Evolutionary conservation across 1,284 basidiomycete genomes (phyloP), one percentile per base, ranked within the genome.

Genomic region (Neolentinus lepideus): DNA sequence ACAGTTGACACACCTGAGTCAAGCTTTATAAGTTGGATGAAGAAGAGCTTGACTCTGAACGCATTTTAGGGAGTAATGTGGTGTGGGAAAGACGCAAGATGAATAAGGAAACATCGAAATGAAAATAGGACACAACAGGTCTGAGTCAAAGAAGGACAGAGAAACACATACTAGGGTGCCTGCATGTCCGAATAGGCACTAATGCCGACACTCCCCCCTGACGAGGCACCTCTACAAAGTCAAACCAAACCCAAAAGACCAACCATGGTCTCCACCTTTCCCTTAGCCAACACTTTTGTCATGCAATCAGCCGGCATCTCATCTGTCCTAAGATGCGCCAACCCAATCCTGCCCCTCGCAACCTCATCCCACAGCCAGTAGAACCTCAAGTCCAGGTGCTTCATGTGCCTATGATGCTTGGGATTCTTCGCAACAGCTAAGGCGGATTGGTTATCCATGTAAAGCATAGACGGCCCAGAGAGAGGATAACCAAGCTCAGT

Each of bases 331-430:
- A 64, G 33, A 54, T 64, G 62, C 4, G 9, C 19, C 2, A 62
- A 35, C n/a, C 9, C 19, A 48, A 71, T 63, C 0, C 51, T n/a
- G 8, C 57, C 59, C 6, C 48, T 43, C 14, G 61, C 56, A 9
- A 74, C 69, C n/a, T 58, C 54, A 22, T 76, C 68, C 0, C 70
- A 57, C 6, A 75, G 54, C 57, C 64, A 70, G 57, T 72, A 71
- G 56, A 64, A 65, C 1, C 57, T 43, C 38, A 73, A 59, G 47
- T 74, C 66, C 16, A 76, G 65, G 57, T 77, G 74, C 60, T 75
- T 75, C 54, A 69, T 64, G 1, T 62, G 59, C 0, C 62, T 54
- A 55, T 69, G 64, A 43, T 59, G 59, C 21, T 67, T 58, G 0
- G 71, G 71, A 52, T 73, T 69, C 46, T 66, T 59, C 12, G 64